Conservation (phyloP, 1,284 basidiomycete genomes). For the Boletus mariae region DNA sequence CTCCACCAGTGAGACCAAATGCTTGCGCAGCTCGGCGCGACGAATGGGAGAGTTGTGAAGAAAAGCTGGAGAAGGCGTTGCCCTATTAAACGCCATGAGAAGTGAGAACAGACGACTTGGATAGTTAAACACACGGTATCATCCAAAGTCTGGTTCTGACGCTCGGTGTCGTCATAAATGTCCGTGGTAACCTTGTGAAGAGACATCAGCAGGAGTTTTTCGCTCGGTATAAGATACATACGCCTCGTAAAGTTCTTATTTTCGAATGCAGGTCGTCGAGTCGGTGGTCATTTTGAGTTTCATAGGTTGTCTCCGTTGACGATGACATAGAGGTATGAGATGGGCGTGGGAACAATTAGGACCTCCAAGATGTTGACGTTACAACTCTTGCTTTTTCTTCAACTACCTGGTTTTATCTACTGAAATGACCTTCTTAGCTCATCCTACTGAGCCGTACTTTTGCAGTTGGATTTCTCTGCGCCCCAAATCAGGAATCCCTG, state of each 20-base stretch:
- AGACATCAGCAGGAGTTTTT: slow-evolving; percentile 4
- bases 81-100: slow-evolving; percentile 38
- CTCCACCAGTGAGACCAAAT: slow-evolving; percentile 58
- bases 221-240: slow-evolving; percentile 35
- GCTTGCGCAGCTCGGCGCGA: slow-evolving; percentile 64
- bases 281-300: slow-evolving; percentile 74
- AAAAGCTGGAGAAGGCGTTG: slow-evolving; percentile 65
- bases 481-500: no score
- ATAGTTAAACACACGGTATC: slow-evolving; percentile 52
- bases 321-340: slow-evolving; percentile 31
- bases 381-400: no score
- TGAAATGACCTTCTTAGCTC: no score
- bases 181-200: slow-evolving; percentile 66
- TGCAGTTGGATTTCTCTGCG: no score
- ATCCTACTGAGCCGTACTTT: no score
- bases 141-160: slow-evolving; percentile 75
- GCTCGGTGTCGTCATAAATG: slow-evolving; percentile 75
- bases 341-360: neutral
- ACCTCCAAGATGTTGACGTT: no score
- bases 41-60: slow-evolving; percentile 56
- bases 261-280: slow-evolving; percentile 81
- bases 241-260: slow-evolving; percentile 70
- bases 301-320: slow-evolving; percentile 66
- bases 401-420: no score
- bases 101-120: neutral